phyloP scores from a whole-genome alignment of 257 asterid species.

The Ligustrum vulgare region DNA sequence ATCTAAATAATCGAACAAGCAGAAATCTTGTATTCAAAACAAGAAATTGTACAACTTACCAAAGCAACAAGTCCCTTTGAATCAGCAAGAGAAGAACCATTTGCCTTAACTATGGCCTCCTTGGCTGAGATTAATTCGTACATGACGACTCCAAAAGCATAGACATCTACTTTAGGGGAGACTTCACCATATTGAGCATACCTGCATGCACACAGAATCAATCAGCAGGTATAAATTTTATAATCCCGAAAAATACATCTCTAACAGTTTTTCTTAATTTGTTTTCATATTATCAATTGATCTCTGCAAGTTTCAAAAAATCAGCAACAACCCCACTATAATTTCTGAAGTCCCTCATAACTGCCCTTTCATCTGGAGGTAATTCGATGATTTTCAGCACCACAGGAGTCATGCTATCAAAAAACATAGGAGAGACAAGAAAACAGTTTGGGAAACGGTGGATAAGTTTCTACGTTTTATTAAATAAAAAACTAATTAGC shows the following conservation, averaged over 20 bases:
- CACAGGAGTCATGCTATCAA: not conserved
- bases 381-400: not conserved
- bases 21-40: constrained; percentile 2
- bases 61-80: constrained; percentile 80
- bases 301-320: not conserved
- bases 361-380: not conserved
- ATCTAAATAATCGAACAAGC: not conserved
- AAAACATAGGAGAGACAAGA: not conserved
- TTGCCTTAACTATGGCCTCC: constrained; percentile 77
- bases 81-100: constrained; percentile 55
- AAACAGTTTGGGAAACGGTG: not conserved
- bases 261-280: not conserved
- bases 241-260: not conserved
- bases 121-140: constrained; percentile 89
- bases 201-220: constrained; percentile 47
- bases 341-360: not conserved
- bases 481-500: not conserved
- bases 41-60: constrained; percentile 44
- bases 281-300: not conserved
- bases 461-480: not conserved
- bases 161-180: constrained; percentile 92
- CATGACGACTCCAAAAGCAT: constrained; percentile 92
- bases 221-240: not conserved
- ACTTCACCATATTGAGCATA: constrained; percentile 90
- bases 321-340: not conserved